Evolutionary conservation across 805 yeast species (phyloP).

Genomic region (Zygoascus ofunaensis): DNA sequence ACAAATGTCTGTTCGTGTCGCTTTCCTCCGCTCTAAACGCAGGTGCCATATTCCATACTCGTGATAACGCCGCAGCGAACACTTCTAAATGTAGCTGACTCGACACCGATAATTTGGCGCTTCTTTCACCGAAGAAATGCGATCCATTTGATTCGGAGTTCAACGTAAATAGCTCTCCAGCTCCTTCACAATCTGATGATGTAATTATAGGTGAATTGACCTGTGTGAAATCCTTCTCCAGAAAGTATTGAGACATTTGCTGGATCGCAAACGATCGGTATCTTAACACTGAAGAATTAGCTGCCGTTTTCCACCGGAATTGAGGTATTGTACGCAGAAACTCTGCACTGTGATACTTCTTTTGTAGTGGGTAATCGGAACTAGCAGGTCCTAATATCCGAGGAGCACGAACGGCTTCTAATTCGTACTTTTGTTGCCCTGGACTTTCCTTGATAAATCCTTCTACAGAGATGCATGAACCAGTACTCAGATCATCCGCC

Average conservation of each 20-base stretch:
- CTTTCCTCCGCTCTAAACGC: conserved; percentile 91
- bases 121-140: conserved; percentile 39
- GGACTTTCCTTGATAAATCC: conserved; percentile 41
- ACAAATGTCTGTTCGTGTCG: conserved; percentile 81
- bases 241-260: conserved; percentile 46
- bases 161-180: conserved; percentile 81
- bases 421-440: conserved; percentile 49
- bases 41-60: conserved; percentile 86
- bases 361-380: conserved; percentile 70
- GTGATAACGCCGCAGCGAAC: conserved; percentile 56
- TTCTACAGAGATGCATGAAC: conserved; percentile 36
- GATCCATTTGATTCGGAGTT: conserved; percentile 20
- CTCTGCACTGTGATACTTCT: conserved; percentile 59
- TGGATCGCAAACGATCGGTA: conserved; percentile 62
- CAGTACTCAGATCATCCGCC: conserved; percentile 30
- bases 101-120: conserved; percentile 75
- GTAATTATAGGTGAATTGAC: conserved; percentile 84
- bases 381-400: conserved; percentile 52
- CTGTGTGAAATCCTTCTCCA: conserved; percentile 47
- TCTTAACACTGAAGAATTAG: conserved; percentile 58
- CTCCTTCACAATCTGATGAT: conserved; percentile 92
- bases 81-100: conserved; percentile 88
- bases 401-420: conserved; percentile 30
- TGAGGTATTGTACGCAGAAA: conserved; percentile 67
- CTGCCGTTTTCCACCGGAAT: conserved; percentile 62